Conservation (phyloP, 441 rosid species). For the Pelargonium australe region DNA sequence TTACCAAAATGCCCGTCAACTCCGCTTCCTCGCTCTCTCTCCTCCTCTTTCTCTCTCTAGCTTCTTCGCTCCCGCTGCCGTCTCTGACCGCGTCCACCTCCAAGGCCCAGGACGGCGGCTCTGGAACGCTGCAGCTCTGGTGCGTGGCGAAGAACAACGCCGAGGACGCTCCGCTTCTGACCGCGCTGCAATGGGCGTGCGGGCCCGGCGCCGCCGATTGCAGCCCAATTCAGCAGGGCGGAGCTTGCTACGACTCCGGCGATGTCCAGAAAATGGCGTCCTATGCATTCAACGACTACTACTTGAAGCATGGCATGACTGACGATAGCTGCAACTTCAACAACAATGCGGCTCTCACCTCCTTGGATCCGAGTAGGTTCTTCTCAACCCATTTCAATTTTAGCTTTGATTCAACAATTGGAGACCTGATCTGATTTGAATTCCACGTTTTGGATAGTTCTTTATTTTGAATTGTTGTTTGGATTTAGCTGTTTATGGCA, state of each 20-base stretch:
- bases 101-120: conserved; percentile 23
- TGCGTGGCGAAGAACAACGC: conserved; percentile 99
- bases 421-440: neutral
- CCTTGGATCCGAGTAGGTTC: conserved; percentile 67
- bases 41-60: conserved; percentile 9
- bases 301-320: conserved; percentile 56
- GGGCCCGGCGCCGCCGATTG: conserved; percentile 80
- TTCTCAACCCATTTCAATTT: neutral
- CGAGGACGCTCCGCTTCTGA: conserved; percentile 67
- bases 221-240: conserved; percentile 62
- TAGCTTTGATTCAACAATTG: neutral
- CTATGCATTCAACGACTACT: conserved; percentile 79
- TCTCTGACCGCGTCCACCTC: neutral
- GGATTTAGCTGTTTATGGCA: too few species aligned
- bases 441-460: neutral
- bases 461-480: too few species aligned
- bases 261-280: conserved; percentile 70
- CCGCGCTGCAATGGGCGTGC: conserved; percentile 84
- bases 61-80: conserved; percentile 18
- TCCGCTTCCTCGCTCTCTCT: conserved; percentile 14
- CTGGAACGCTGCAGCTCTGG: conserved; percentile 56
- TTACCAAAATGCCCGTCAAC: neutral
- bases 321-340: conserved; percentile 75
- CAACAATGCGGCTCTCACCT: conserved; percentile 76
- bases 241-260: conserved; percentile 54